Percentiles rank a stretch among this genome's conserved stretches.
These are phyloP conservation scores for Alternaria sp. DNA, from an alignment of 2,329 filamentous ascomycete genomes.

Conservation along the genomic window DNA sequence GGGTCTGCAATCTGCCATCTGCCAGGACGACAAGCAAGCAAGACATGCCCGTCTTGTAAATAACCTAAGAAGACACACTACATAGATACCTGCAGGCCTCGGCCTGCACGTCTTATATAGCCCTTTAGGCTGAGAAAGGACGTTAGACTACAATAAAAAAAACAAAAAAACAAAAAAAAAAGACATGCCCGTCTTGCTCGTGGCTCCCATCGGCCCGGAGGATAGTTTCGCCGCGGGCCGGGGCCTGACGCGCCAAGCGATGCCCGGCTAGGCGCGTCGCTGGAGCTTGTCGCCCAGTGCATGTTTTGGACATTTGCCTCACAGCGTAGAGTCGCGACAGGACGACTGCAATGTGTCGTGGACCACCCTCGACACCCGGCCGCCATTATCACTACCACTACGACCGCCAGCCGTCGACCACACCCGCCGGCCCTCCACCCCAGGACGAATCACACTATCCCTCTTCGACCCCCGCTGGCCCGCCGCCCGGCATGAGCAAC, in stretches of 20 bases:
- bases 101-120: no score
- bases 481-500: conserved; percentile 56
- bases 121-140: no score
- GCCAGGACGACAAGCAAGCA: background rate
- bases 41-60: conserved; percentile 1
- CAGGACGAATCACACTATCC: conserved; percentile 51
- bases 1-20: conserved; percentile 13
- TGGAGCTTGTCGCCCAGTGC: conserved; percentile 27
- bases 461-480: conserved; percentile 66
- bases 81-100: no score
- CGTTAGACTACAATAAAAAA: no score
- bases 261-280: conserved; percentile 26
- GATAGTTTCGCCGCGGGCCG: conserved; percentile 14
- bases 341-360: conserved; percentile 46
- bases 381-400: conserved; percentile 38
- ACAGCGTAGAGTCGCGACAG: conserved; percentile 5
- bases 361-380: conserved; percentile 50
- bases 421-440: conserved; percentile 65
- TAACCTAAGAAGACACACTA: no score
- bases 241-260: conserved; percentile 21
- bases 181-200: background rate
- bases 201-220: background rate
- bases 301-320: conserved; percentile 16
- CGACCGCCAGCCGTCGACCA: conserved; percentile 60
- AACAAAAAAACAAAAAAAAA: background rate